A percentile compares a stretch with the other conserved stretches of the same genome.
phyloP scores from a whole-genome alignment of 208 protist genomes.

The Trypanosomatidae sp. region DNA sequence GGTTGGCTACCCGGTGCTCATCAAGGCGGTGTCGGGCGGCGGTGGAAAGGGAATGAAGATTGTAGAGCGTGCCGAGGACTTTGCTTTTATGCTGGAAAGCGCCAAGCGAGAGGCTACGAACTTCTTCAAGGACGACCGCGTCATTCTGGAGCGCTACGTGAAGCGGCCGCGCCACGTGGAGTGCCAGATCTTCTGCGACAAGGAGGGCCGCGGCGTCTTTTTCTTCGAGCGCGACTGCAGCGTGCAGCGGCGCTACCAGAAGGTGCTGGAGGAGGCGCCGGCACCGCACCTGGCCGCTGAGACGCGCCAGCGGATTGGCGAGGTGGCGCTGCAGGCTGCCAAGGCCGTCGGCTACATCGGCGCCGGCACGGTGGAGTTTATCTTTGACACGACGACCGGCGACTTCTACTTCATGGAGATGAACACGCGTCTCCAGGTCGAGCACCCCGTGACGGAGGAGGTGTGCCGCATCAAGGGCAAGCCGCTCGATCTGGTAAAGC shows the following conservation, averaged over 20 bases:
- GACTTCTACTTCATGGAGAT: constrained; percentile 99
- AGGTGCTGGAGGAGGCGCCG: constrained; percentile 93
- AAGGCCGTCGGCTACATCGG: constrained; percentile 92
- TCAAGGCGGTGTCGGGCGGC: constrained; percentile 95
- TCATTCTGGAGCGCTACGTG: constrained; percentile 95
- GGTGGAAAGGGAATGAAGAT: constrained; percentile 58
- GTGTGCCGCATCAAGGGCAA: constrained; percentile 57
- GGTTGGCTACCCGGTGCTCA: constrained; percentile 95
- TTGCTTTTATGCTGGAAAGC: constrained; percentile 84
- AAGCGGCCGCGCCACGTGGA: constrained; percentile 90
- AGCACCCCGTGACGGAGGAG: constrained; percentile 97
- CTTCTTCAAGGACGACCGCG: constrained; percentile 92
- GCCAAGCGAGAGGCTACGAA: constrained; percentile 85
- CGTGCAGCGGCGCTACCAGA: constrained; percentile 96
- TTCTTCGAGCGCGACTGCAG: constrained; percentile 96
- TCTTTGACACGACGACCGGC: constrained; percentile 84
- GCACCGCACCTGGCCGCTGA: constrained; percentile 57
- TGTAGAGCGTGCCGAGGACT: constrained; percentile 93
- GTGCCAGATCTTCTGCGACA: constrained; percentile 94
- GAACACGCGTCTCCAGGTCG: constrained; percentile 98
- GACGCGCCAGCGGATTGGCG: constrained; percentile 75
- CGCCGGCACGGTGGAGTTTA: constrained; percentile 98
- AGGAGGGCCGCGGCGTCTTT: constrained; percentile 87
- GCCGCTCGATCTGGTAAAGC: constrained; percentile 93
- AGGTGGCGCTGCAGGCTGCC: constrained; percentile 72